Conservation (phyloP, 805 yeast genomes). For the Ogataea wickerhamii region DNA sequence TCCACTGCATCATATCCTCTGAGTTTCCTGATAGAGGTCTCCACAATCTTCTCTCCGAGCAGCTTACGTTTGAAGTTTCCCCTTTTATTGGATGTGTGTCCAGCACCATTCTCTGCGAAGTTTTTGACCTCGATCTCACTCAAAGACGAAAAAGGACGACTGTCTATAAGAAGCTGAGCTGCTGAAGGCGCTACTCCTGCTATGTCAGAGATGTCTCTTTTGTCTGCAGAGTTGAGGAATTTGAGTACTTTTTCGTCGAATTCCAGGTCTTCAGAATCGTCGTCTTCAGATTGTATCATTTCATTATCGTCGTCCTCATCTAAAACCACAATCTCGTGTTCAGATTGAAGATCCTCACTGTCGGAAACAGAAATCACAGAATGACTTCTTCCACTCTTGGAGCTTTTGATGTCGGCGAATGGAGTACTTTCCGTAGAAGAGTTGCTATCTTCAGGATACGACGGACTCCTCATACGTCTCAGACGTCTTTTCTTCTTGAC, state of each 20-base stretch:
- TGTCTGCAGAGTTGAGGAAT: constrained; percentile 75
- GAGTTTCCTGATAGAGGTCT: constrained; percentile 63
- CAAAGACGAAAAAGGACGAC: constrained; percentile 67
- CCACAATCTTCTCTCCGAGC: constrained; percentile 72
- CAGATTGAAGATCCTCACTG: constrained; percentile 11
- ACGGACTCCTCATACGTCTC: constrained; percentile 18
- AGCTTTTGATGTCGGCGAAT: background rate
- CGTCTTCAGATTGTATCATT: constrained; percentile 30
- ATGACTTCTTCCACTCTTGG: constrained; percentile 11
- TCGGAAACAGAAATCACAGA: constrained; percentile 19
- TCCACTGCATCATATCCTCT: constrained; percentile 94
- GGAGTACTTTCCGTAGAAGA: constrained; percentile 21
- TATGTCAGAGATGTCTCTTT: constrained; percentile 75
- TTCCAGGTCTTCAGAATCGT: constrained; percentile 26
- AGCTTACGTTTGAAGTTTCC: constrained; percentile 44
- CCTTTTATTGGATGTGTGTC: constrained; percentile 20
- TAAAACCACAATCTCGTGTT: constrained; percentile 12
- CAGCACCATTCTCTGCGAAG: constrained; percentile 34
- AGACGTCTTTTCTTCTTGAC: constrained; percentile 29
- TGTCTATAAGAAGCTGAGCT: constrained; percentile 59
- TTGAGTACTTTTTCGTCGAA: constrained; percentile 67
- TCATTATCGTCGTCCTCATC: constrained; percentile 36
- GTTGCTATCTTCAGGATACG: constrained; percentile 19
- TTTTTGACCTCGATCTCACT: constrained; percentile 56
- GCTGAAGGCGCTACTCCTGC: constrained; percentile 63